Evolutionary conservation across 306 rosid genomes (phyloP), one percentile per base, ranked within the genome.

Genomic region (Prunus mira): DNA sequence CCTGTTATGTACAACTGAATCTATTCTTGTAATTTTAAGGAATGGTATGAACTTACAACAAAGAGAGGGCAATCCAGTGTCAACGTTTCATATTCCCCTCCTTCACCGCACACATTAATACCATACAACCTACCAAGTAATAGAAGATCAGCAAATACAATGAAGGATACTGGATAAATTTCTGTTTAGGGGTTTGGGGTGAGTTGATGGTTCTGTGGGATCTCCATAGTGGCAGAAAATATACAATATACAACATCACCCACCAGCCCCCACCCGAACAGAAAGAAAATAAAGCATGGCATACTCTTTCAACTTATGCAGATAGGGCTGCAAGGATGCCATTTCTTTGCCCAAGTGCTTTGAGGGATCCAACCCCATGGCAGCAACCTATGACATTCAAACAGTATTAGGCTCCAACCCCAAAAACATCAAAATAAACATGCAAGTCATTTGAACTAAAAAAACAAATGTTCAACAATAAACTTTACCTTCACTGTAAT

Each of bases 11-110:
- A 54, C 58, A 54, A 54, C 7, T 12, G 12, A 50, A 49, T 69
- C 22, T 20, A 20, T 15, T 15, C 50, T 49, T 50, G 43, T 25
- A 15, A 52, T 4, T 27, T 2, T 28, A 30, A 70, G 28, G 43
- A 20, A 68, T 43, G 45, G 72, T 15, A 69, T 74, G 72, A 81
- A 85, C 96, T 87, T 84, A 92, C 98, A 71, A 74, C 74, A 79
- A 94, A 94, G 51, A 94, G 98, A 0, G 98, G 93, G 86, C 98
- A 94, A 76, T 94, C 97, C 78, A 94, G 95, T 74, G 96, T 92
- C 86, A 94, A 83, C 3, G 98, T 90, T 81, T 94, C 98, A 86
- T 91, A 94, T 80, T 94, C 98, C 65, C 98, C 97, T 85, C 96
- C 98, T 90, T 94, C 98, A 41, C 98, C 98, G 12, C 98, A 94